Percentiles rank a stretch among this genome's conserved stretches.
Conservation (phyloP, 768 basidiomycete species). For the Leccinum rimulosum region DNA sequence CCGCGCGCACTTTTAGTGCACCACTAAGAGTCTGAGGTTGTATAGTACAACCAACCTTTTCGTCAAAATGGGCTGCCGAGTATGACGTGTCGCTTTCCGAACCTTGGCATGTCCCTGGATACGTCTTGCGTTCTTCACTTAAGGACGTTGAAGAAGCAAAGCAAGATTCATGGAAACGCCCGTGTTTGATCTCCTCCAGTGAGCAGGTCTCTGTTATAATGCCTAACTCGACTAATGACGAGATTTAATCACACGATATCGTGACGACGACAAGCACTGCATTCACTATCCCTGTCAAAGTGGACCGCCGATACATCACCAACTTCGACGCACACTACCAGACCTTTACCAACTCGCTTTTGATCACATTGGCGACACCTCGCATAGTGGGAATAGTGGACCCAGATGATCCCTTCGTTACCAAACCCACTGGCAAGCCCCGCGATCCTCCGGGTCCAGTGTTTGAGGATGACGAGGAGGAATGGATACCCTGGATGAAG, state of each 20-base stretch:
- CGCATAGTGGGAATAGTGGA: not conserved
- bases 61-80: not conserved
- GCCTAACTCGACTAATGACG: not conserved
- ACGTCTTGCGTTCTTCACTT: not conserved
- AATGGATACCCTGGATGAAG: conserved; percentile 8
- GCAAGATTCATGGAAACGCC: no score
- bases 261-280: not conserved
- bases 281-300: not conserved
- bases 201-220: not conserved
- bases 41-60: not conserved
- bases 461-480: conserved; percentile 5
- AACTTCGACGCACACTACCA: conserved; percentile 7
- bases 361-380: not conserved
- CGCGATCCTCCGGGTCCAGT: not conserved
- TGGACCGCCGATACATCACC: not conserved
- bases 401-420: not conserved
- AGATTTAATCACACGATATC: not conserved
- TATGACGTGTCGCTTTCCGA: not conserved
- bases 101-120: not conserved
- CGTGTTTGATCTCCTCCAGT: not conserved
- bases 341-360: not conserved
- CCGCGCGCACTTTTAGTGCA: not conserved
- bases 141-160: not conserved
- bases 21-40: not conserved
- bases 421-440: not conserved